Evolutionary conservation across 495 filamentous ascomycete genomes (phyloP).

Genomic region (Symbiotaphrina buchneri): DNA sequence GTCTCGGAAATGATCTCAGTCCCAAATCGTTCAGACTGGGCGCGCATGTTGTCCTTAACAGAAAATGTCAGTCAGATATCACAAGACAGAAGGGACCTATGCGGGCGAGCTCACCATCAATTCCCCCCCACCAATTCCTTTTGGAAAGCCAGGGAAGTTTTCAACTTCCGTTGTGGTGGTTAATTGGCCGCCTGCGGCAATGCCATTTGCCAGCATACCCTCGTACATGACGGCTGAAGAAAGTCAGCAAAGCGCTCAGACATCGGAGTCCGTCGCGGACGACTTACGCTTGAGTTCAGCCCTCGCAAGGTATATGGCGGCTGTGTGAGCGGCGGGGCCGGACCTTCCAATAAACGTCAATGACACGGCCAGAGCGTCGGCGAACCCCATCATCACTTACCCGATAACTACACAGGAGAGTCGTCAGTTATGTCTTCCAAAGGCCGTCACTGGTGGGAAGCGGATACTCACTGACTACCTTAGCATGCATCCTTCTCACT

Average conservation of each 20-base stretch:
- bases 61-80: conserved; percentile 1
- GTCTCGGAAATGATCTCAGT: conserved; percentile 85
- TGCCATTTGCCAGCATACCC: conserved; percentile 92
- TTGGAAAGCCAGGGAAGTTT: conserved; percentile 89
- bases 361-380: conserved; percentile 1
- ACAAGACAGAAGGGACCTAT: background rate
- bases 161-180: conserved; percentile 97
- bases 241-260: conserved; percentile 1
- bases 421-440: background rate
- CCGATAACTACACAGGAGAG: conserved; percentile 10
- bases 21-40: conserved; percentile 76
- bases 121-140: conserved; percentile 61
- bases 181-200: conserved; percentile 85
- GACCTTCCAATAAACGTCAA: conserved; percentile 26
- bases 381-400: conserved; percentile 11
- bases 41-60: conserved; percentile 70
- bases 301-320: conserved; percentile 84
- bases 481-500: conserved; percentile 45
- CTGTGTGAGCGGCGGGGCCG: conserved; percentile 91
- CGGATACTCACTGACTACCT: conserved; percentile 45
- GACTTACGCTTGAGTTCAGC: conserved; percentile 57
- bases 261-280: background rate
- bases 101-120: conserved; percentile 40
- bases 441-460: background rate
- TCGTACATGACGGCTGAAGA: conserved; percentile 68